These are phyloP conservation scores for Begonia masoniana DNA, from an alignment of 306 rosid genomes.

Conservation along the genomic window DNA sequence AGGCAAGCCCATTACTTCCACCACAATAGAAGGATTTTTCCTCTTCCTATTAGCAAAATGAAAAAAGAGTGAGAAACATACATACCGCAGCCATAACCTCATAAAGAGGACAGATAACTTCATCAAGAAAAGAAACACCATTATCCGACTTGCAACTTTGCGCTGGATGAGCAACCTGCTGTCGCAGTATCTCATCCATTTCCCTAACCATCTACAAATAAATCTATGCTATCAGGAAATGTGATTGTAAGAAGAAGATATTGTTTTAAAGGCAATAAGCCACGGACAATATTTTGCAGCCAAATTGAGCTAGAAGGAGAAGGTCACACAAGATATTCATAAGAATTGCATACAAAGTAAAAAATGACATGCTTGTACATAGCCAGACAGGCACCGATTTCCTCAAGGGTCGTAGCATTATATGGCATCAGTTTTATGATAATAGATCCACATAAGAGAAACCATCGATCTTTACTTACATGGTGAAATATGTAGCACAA, in stretches of 20 bases:
- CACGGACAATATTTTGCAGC: too few relatives aligned
- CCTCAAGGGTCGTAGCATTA: not conserved
- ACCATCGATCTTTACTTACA: constrained; percentile 37
- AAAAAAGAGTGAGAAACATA: not conserved
- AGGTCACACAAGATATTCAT: too few relatives aligned
- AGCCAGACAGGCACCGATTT: not conserved
- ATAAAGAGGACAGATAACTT: constrained; percentile 65
- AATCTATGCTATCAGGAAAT: constrained; percentile 6
- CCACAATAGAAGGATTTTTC: too few relatives aligned
- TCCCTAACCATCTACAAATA: constrained; percentile 78
- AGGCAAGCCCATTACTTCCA: too few relatives aligned
- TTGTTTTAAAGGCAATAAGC: too few relatives aligned
- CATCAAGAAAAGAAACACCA: constrained; percentile 75
- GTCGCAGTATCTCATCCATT: constrained; percentile 76
- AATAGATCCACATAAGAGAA: not conserved
- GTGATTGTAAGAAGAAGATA: not conserved
- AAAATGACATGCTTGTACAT: not conserved
- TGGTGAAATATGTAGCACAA: constrained; percentile 99
- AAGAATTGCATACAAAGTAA: not conserved
- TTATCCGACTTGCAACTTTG: constrained; percentile 54
- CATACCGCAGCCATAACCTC: constrained; percentile 76
- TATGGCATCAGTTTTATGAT: not conserved
- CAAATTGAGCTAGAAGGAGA: too few relatives aligned
- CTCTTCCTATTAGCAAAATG: too few relatives aligned
- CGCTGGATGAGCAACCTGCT: constrained; percentile 65